Conservation (phyloP, 257 asterid genomes). For the Penstemon newberryi region DNA sequence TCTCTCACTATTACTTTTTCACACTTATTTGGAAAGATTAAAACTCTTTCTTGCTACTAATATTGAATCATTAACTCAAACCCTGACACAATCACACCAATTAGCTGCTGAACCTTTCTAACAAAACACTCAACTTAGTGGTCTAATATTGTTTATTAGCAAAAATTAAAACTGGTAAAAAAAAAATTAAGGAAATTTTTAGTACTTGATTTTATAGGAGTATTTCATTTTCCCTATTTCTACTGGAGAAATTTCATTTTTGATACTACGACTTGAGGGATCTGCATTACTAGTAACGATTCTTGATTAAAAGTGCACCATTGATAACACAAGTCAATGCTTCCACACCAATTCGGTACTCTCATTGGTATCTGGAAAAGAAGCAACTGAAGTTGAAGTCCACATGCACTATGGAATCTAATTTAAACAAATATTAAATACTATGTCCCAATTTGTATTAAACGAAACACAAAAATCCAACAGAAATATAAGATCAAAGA, state of each 20-base stretch:
- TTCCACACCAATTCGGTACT: neutral
- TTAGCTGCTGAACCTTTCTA: neutral
- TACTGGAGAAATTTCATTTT: neutral
- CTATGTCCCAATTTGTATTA: neutral
- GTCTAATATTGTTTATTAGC: neutral
- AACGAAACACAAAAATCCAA: slow-evolving; percentile 9
- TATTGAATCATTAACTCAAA: neutral
- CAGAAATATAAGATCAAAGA: neutral
- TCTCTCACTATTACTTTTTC: neutral
- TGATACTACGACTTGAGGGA: neutral
- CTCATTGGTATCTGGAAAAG: no score
- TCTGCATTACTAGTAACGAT: neutral
- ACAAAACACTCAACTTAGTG: neutral
- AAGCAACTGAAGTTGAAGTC: no score
- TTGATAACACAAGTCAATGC: neutral
- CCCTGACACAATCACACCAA: neutral
- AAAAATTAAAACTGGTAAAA: neutral
- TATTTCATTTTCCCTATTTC: neutral
- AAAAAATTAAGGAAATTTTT: neutral
- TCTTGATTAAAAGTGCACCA: neutral
- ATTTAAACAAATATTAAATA: no score
- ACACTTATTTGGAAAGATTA: neutral
- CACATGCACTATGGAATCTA: no score
- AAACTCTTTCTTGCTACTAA: neutral
- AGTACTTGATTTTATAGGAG: neutral